Conservation (phyloP, 2,329 filamentous ascomycete species). For the Pseudogymnoascus sp. region DNA sequence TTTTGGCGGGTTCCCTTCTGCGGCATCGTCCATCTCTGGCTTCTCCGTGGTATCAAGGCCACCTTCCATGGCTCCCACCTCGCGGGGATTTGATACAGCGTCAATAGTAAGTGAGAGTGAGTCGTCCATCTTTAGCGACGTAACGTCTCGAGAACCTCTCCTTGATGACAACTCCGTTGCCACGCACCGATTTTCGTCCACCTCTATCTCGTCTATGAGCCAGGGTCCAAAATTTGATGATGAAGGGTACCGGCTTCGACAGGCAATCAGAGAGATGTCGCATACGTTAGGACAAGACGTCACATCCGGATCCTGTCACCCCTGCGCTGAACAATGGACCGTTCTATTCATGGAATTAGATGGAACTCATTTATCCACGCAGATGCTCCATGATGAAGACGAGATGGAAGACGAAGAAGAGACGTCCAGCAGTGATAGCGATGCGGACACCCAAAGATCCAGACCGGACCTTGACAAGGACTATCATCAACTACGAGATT, state of each 20-base stretch:
- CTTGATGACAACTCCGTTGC: conserved; percentile 45
- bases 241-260: conserved; percentile 56
- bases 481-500: conserved; percentile 72
- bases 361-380: conserved; percentile 59
- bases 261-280: conserved; percentile 63
- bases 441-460: conserved; percentile 48
- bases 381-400: conserved; percentile 65
- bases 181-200: conserved; percentile 48
- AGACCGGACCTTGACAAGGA: conserved; percentile 64
- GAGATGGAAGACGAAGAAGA: conserved; percentile 58
- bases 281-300: conserved; percentile 56
- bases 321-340: conserved; percentile 75
- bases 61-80: conserved; percentile 48
- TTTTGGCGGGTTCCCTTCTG: conserved; percentile 56
- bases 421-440: conserved; percentile 51
- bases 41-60: conserved; percentile 40
- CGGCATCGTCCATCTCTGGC: conserved; percentile 62
- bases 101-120: conserved; percentile 66
- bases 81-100: conserved; percentile 51
- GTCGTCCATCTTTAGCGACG: conserved; percentile 64
- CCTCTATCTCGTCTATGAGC: conserved; percentile 35
- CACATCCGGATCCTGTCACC: conserved; percentile 62
- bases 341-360: conserved; percentile 71
- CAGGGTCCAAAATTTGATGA: conserved; percentile 48
- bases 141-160: conserved; percentile 55